These are phyloP conservation scores for Leccinellum albellum DNA, from an alignment of 768 basidiomycete species.

Conservation along the genomic window DNA sequence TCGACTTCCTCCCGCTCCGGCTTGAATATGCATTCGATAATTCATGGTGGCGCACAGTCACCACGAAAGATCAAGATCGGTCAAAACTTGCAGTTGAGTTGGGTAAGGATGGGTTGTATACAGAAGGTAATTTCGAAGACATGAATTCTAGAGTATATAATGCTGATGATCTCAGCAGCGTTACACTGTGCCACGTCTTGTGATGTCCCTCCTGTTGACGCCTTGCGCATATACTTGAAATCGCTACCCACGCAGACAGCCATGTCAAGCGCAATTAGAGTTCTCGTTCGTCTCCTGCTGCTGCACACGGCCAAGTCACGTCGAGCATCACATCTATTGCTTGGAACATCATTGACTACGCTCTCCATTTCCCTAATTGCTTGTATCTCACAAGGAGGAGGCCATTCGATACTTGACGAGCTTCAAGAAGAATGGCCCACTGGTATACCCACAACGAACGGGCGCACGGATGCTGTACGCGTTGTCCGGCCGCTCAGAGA, in stretches of 20 bases:
- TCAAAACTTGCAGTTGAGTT: slow-evolving; percentile 44
- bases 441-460: slow-evolving; percentile 3
- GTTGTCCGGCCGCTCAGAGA: slow-evolving; percentile 70
- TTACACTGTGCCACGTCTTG: slow-evolving; percentile 17
- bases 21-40: slow-evolving; percentile 73
- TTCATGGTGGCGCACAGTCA: slow-evolving; percentile 58
- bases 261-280: slow-evolving; percentile 52
- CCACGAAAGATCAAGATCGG: slow-evolving; percentile 26
- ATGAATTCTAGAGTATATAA: neutral
- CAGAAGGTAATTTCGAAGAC: slow-evolving; percentile 22
- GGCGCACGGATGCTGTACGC: slow-evolving; percentile 32
- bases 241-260: slow-evolving; percentile 77
- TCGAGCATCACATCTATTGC: slow-evolving; percentile 68
- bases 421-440: slow-evolving; percentile 68
- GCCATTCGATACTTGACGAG: slow-evolving; percentile 66
- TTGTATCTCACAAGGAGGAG: slow-evolving; percentile 71
- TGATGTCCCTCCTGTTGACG: slow-evolving; percentile 24
- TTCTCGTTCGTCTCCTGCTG: slow-evolving; percentile 63
- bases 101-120: slow-evolving; percentile 46
- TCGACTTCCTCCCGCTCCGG: slow-evolving; percentile 60
- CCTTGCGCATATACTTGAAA: slow-evolving; percentile 49
- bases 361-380: slow-evolving; percentile 73
- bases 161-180: slow-evolving; percentile 14
- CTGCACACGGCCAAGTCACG: slow-evolving; percentile 59
- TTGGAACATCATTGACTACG: slow-evolving; percentile 78